These are phyloP conservation scores for Colletotrichum sublineola DNA, from an alignment of 2,329 filamentous ascomycete species.

Conservation along the genomic window DNA sequence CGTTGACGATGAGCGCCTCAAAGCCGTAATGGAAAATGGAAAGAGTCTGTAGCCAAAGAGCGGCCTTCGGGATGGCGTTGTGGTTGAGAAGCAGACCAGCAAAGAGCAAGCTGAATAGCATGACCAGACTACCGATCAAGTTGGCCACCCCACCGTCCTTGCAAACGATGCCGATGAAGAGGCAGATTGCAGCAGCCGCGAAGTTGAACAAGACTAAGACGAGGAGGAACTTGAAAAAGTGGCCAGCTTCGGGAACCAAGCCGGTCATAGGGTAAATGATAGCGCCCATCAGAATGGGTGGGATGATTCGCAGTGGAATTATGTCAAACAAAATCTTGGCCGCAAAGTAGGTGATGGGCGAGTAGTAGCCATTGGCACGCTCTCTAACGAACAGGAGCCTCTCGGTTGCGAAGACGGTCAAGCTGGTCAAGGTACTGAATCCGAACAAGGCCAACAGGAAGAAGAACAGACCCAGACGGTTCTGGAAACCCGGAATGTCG, in stretches of 20 bases:
- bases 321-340: constrained; percentile 99
- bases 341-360: constrained; percentile 92
- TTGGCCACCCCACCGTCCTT: constrained; percentile 93
- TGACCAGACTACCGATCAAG: constrained; percentile 92
- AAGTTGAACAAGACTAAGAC: constrained; percentile 97
- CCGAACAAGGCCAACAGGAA: constrained; percentile 96
- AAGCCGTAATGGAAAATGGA: constrained; percentile 99
- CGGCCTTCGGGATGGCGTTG: constrained; percentile 87
- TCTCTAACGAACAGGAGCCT: constrained; percentile 92
- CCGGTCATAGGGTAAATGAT: constrained; percentile 99
- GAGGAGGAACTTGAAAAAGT: constrained; percentile 92
- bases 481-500: constrained; percentile 97
- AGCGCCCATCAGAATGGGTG: constrained; percentile 92
- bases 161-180: constrained; percentile 97
- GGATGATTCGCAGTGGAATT: constrained; percentile 91
- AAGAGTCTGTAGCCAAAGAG: constrained; percentile 90
- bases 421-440: constrained; percentile 93
- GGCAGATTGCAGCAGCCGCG: constrained; percentile 90
- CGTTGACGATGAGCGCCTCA: constrained; percentile 96
- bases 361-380: constrained; percentile 96
- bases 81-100: constrained; percentile 95
- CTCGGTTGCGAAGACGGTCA: constrained; percentile 94
- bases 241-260: constrained; percentile 81
- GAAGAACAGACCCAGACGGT: constrained; percentile 96
- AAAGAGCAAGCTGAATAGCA: constrained; percentile 97